Base-by-base conservation (phyloP, 73 alveolate species). In the Stentor roeselii region DNA sequence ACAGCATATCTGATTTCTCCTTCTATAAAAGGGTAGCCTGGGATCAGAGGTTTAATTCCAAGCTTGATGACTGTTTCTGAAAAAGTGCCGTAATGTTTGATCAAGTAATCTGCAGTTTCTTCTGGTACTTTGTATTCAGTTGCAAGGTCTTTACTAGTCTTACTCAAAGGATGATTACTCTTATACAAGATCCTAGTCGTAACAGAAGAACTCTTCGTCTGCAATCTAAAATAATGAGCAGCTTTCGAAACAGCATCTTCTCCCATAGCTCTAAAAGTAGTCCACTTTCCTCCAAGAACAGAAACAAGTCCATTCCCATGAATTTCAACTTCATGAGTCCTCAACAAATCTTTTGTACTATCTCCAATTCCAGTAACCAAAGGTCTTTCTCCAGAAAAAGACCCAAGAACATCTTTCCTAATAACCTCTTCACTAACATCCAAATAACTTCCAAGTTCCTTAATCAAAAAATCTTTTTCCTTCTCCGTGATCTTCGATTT, bases 201-300 rank as follows among this genome's bases (percentile, higher is more conserved):
- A 30, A 21, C 78, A 21, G 80, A 76, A 11, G 14, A n/a, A 35
- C 36, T 21, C 14, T 15, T 27, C 21, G 77, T 34, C 14, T 21
- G 80, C 1, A 67, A 67, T 21, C 41, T 40, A 67, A 89, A 86
- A 15, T 75, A 35, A 6, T 87, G 59, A 3, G 41, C 75, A 60
- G 88, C 88, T 59, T 59, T 39, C 74, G 89, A 91, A 3, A 95
- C 93, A 37, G 96, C 84, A n/a, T 93, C 95, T 83, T 88, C 94
- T 3, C 97, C 99, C 98, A 95, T 95, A n/a, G 80, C 85, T 87
- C 99, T 86, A 86, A 89, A 95, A 36, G 94, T 84, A 3, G 99
- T 95, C 99, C 99, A 95, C 82, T 95, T 95, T 27, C 99, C 99
- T 21, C 99, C 99, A 93, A 95, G 86, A 21, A 95, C 86, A 32